Evolutionary conservation across 768 basidiomycete species (phyloP).

Genomic region (Nidularia sp.): DNA sequence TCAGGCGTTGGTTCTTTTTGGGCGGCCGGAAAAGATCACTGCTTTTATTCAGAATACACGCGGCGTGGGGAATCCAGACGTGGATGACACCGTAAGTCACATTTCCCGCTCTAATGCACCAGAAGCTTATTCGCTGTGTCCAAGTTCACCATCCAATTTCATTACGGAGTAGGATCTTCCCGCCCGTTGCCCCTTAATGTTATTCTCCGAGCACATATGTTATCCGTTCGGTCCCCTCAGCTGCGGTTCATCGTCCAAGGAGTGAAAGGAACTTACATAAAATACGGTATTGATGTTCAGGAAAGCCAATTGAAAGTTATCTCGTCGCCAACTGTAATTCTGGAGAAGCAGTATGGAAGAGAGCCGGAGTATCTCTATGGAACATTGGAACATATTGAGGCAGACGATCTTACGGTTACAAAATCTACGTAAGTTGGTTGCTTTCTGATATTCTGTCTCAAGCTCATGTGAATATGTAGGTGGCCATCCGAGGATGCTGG

Average conservation of each 20-base stretch:
- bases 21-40: constrained; percentile 63
- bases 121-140: not conserved
- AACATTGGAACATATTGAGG: constrained; percentile 49
- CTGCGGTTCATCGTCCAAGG: constrained; percentile 72
- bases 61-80: constrained; percentile 55
- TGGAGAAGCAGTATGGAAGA: constrained; percentile 45
- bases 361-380: constrained; percentile 67
- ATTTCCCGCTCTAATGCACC: not conserved
- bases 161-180: constrained; percentile 36
- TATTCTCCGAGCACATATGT: constrained; percentile 63
- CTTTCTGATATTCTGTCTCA: not conserved
- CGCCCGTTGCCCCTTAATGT: constrained; percentile 56
- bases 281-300: constrained; percentile 76
- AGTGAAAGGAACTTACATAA: constrained; percentile 65
- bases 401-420: constrained; percentile 37
- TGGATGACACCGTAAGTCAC: constrained; percentile 60
- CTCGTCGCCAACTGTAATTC: constrained; percentile 38
- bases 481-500: constrained; percentile 64
- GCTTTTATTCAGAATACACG: constrained; percentile 70
- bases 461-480: constrained; percentile 22
- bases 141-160: constrained; percentile 51
- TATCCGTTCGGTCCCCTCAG: constrained; percentile 65
- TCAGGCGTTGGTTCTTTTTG: constrained; percentile 73
- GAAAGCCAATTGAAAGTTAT: constrained; percentile 71
- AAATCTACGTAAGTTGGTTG: constrained; percentile 25